Conservation (phyloP, 768 basidiomycete species). For the Pleurotus platypus region DNA sequence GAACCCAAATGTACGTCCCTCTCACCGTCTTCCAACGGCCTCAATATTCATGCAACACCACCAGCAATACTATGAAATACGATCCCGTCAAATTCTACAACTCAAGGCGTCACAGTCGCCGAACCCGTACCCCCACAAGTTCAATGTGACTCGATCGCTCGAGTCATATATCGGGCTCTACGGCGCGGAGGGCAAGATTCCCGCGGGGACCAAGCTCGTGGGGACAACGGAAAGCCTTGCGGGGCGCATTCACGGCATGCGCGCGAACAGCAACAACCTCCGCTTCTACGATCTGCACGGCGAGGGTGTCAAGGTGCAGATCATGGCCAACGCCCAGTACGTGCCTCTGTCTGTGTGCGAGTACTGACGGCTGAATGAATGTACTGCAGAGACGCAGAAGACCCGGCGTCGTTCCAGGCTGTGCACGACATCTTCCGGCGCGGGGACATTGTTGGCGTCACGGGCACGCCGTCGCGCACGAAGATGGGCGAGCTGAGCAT, state of each 20-base stretch:
- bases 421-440: slow-evolving; percentile 87
- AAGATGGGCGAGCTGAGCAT: slow-evolving; percentile 96
- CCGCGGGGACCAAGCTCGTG: slow-evolving; percentile 63
- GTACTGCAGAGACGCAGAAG: slow-evolving; percentile 51
- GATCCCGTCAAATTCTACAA: slow-evolving; percentile 82
- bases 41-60: neutral
- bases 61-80: slow-evolving; percentile 96
- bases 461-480: slow-evolving; percentile 85
- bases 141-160: slow-evolving; percentile 80
- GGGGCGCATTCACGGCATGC: slow-evolving; percentile 89
- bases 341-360: slow-evolving; percentile 20
- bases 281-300: slow-evolving; percentile 92
- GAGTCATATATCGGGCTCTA: slow-evolving; percentile 70
- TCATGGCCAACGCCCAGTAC: slow-evolving; percentile 86
- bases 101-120: slow-evolving; percentile 83
- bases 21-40: neutral
- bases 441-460: slow-evolving; percentile 94
- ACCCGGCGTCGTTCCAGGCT: slow-evolving; percentile 61
- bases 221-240: slow-evolving; percentile 64
- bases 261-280: slow-evolving; percentile 78
- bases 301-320: slow-evolving; percentile 91
- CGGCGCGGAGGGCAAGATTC: slow-evolving; percentile 67
- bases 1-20: slow-evolving; percentile 78
- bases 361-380: no score
- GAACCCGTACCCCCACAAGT: slow-evolving; percentile 99